Evolutionary conservation across 768 basidiomycete genomes (phyloP), one percentile per base, ranked within the genome.

Genomic region (Auriscalpium microsporum): DNA sequence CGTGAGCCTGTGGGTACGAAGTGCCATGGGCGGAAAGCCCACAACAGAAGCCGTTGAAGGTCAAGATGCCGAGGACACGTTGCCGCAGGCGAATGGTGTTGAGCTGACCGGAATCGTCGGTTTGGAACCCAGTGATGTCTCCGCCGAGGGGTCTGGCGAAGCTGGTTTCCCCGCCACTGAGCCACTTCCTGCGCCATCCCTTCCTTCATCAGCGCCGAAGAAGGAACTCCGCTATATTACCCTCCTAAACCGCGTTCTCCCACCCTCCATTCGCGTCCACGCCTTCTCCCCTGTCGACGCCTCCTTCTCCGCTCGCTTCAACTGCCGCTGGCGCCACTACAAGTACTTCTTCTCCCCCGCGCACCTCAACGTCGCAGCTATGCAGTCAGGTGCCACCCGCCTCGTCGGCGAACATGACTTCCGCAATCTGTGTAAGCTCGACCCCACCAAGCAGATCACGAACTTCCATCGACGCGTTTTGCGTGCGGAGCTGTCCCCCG

Each of bases 381-480:
- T 98, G 94, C 79, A 78, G 57, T 75, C 79, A 36, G 94, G 82
- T 1, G 90, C 90, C 0, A 59, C 72, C 2, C 73, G 78, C 7
- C 75, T 99, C 48, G 69, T 92, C 33, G 95, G 95, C 37, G 83
- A 87, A 58, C 94, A 97, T 73, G 95, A 97, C 71, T 98, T 96
- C 65, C 83, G 94, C 14, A 98, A 98, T 65, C 76, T 97, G 36
- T 96, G 91, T 76, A 97, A 94, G 67, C 71, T 98, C 19, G 95
- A 98, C 66, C 80, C 91, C 0, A 78, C 83, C 36, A 97, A 97
- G 69, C 94, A 97, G 70, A 86, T 97, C 58, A 83, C 85, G 21
- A 78, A 80, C 56, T 95, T 94, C 71, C 73, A 67, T 21, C 77
- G 95, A 35, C 74, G 75, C 19, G 84, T 97, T 52, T 61, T 83